phyloP scores from a whole-genome alignment of 352 stramenopile genomes.

The Thalassiosira delicatula region DNA sequence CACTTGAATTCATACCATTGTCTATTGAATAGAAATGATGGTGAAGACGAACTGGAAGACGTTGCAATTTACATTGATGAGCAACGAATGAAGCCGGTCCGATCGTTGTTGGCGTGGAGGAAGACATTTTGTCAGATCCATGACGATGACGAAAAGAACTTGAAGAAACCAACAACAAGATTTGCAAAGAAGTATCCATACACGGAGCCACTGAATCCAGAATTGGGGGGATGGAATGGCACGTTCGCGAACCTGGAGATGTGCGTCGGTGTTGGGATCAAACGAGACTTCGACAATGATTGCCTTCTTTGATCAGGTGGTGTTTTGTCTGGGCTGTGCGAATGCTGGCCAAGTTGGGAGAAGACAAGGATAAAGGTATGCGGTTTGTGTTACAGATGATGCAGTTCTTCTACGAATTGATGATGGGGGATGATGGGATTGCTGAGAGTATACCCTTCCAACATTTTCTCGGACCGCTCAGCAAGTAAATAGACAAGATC shows the following conservation, averaged over 20 bases:
- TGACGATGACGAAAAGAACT: not conserved
- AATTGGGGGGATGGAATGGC: not conserved
- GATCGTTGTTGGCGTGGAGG: not conserved
- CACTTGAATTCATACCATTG: not conserved
- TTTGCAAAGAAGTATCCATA: not conserved
- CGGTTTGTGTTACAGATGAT: not conserved
- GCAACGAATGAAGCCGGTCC: not conserved
- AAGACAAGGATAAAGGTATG: not conserved
- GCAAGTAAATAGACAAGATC: too few relatives aligned
- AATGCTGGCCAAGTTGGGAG: not conserved
- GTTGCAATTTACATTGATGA: not conserved
- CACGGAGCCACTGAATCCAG: not conserved
- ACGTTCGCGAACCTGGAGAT: not conserved
- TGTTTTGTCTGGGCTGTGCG: not conserved
- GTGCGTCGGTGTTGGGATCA: not conserved
- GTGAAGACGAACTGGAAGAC: not conserved
- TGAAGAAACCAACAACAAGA: not conserved
- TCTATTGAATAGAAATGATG: not conserved
- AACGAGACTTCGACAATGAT: not conserved
- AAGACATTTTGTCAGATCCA: not conserved
- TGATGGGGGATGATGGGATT: not conserved
- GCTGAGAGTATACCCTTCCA: not conserved
- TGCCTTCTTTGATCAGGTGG: not conserved
- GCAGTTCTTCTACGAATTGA: not conserved
- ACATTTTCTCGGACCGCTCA: not conserved